These are phyloP conservation scores for Meredithiella fracta DNA, from an alignment of 2,329 filamentous ascomycete genomes.

Conservation along the genomic window DNA sequence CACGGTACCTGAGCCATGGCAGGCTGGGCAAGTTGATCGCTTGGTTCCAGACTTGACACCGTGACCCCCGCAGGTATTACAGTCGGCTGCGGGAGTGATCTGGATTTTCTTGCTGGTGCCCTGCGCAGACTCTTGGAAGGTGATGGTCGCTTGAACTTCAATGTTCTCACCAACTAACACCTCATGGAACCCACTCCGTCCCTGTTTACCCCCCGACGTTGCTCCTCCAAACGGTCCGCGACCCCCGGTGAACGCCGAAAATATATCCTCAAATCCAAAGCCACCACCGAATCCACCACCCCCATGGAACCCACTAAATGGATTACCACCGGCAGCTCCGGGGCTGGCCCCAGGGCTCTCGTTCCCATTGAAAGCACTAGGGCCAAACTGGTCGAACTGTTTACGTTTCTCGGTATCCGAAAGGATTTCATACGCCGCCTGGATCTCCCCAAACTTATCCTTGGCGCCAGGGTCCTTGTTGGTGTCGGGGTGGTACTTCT, in stretches of 20 bases:
- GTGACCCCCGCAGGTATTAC: slow-evolving; percentile 65
- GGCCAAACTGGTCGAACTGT: slow-evolving; percentile 79
- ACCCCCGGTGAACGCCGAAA: slow-evolving; percentile 61
- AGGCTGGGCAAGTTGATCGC: slow-evolving; percentile 57
- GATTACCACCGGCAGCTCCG: slow-evolving; percentile 39
- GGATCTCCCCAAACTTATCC: slow-evolving; percentile 84
- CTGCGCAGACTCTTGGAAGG: slow-evolving; percentile 91
- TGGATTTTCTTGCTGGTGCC: slow-evolving; percentile 76
- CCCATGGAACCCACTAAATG: slow-evolving; percentile 43
- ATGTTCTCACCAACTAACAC: slow-evolving; percentile 90
- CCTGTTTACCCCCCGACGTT: slow-evolving; percentile 21
- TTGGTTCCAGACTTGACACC: slow-evolving; percentile 71
- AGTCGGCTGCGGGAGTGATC: slow-evolving; percentile 66
- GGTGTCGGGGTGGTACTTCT: slow-evolving; percentile 95
- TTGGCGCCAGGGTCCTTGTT: slow-evolving; percentile 92
- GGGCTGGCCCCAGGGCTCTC: slow-evolving; percentile 30
- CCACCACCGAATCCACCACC: slow-evolving; percentile 56
- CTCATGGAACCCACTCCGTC: slow-evolving; percentile 58
- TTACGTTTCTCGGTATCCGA: slow-evolving; percentile 88
- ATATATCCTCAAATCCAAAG: slow-evolving; percentile 93
- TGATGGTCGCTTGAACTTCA: slow-evolving; percentile 81
- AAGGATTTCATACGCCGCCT: slow-evolving; percentile 83
- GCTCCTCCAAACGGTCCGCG: slow-evolving; percentile 37
- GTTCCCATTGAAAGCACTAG: slow-evolving; percentile 70
- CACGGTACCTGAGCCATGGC: slow-evolving; percentile 70